Conservation (phyloP, 257 asterid species). For the Petunia axillaris region DNA sequence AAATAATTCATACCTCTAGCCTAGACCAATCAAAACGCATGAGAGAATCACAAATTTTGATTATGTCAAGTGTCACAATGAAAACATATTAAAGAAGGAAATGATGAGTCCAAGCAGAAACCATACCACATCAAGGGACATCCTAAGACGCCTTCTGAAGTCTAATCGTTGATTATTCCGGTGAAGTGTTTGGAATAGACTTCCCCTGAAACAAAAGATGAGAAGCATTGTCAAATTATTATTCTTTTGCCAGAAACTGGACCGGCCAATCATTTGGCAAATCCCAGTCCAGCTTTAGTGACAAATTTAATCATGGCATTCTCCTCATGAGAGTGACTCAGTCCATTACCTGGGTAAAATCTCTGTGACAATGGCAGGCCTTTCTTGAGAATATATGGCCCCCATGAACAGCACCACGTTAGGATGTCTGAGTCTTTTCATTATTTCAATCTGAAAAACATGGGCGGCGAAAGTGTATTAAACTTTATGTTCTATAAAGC, state of each 20-base stretch:
- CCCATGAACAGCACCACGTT: constrained; percentile 83
- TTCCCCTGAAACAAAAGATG: constrained; percentile 60
- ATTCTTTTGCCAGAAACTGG: not conserved
- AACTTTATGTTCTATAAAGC: not conserved
- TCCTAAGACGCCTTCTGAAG: constrained; percentile 63
- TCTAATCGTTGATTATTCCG: constrained; percentile 60
- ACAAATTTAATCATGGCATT: not conserved
- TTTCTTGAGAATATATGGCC: constrained; percentile 62
- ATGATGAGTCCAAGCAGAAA: constrained; percentile 20
- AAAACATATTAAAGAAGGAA: not conserved
- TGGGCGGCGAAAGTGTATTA: not conserved
- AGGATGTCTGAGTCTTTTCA: constrained; percentile 80
- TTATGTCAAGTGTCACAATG: not conserved
- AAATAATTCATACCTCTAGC: constrained; percentile 89
- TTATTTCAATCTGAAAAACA: constrained; percentile 57
- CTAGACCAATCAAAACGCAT: constrained; percentile 40
- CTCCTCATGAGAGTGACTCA: not conserved
- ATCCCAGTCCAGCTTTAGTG: not conserved
- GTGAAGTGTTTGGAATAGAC: constrained; percentile 71
- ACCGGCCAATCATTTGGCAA: not conserved
- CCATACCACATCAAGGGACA: constrained; percentile 84
- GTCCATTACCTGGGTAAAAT: constrained; percentile 57
- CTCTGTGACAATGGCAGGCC: constrained; percentile 73
- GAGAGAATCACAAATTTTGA: constrained; percentile 11
- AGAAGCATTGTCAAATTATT: not conserved